These are phyloP conservation scores for Pneumocystis sp. DNA, from an alignment of 1,139 yeast genomes.

Conservation along the genomic window DNA sequence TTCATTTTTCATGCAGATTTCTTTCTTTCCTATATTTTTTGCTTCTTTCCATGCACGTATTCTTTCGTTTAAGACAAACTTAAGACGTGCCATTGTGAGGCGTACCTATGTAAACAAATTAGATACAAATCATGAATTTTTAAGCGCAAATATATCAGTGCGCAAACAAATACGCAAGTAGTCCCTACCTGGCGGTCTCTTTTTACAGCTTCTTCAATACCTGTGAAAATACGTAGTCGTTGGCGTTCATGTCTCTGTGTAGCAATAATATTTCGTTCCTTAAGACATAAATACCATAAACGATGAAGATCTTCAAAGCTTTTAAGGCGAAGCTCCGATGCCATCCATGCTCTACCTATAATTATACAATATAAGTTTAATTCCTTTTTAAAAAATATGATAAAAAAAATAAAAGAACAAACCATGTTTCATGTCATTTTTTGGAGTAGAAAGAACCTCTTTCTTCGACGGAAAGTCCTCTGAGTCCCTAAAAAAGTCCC, in stretches of 20 bases:
- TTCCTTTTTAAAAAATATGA: not conserved
- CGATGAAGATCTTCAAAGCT: constrained; percentile 82
- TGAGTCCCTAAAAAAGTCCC: not conserved
- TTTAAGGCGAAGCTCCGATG: constrained; percentile 79
- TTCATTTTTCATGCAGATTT: not conserved
- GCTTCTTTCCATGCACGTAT: constrained; percentile 10
- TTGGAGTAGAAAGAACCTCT: not conserved
- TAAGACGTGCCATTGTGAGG: constrained; percentile 13
- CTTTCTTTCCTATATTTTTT: constrained; percentile 7
- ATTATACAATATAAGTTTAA: constrained; percentile 7
- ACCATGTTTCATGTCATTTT: not conserved
- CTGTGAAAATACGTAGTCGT: constrained; percentile 13
- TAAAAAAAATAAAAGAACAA: not conserved
- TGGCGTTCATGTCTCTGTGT: constrained; percentile 49
- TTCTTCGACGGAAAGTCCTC: not conserved
- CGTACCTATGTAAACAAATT: constrained; percentile 7
- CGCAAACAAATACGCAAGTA: not conserved
- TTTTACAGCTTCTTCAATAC: not conserved
- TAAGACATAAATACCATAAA: constrained; percentile 75
- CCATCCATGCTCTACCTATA: constrained; percentile 65
- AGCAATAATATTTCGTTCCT: constrained; percentile 64
- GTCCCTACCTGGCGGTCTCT: not conserved
- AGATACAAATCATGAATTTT: not conserved
- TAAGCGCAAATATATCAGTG: not conserved
- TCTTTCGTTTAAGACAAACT: constrained; percentile 13